phyloP scores from a whole-genome alignment of 768 basidiomycete species.

The Leccinum obscurum region DNA sequence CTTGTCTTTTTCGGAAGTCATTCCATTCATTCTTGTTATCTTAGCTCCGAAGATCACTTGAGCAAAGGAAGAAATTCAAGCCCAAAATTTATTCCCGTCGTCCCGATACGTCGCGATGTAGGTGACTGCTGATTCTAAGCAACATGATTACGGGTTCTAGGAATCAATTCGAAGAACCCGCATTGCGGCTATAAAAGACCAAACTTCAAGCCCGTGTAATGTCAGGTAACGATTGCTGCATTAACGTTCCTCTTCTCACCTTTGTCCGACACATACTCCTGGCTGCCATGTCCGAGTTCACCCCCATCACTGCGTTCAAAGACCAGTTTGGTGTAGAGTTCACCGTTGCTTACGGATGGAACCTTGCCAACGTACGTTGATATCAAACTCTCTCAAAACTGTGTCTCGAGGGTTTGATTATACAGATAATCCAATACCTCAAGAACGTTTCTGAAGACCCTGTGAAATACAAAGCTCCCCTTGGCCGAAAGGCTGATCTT shows the following conservation, averaged over 20 bases:
- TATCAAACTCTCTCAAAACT: not conserved
- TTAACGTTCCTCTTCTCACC: not conserved
- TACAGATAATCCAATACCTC: not conserved
- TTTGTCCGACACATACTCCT: not conserved
- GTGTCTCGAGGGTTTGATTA: not conserved
- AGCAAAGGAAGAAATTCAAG: not conserved
- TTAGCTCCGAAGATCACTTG: not conserved
- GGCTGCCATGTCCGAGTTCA: not conserved
- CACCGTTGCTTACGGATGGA: not conserved
- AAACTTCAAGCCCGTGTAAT: not conserved
- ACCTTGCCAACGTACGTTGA: not conserved
- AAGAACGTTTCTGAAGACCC: not conserved
- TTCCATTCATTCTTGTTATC: not conserved
- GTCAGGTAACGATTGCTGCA: not conserved
- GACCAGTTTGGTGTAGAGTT: not conserved
- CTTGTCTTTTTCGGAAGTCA: not conserved
- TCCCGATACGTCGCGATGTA: not conserved
- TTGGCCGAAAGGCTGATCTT: not conserved
- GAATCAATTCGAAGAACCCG: not conserved
- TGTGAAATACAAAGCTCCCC: not conserved
- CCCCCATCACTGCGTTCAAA: not conserved
- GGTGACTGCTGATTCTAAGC: not conserved
- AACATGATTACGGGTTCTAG: not conserved
- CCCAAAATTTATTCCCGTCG: not conserved
- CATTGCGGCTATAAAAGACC: not conserved